Base-by-base conservation (phyloP, 495 filamentous ascomycete genomes). In the Haplographium delicatum region DNA sequence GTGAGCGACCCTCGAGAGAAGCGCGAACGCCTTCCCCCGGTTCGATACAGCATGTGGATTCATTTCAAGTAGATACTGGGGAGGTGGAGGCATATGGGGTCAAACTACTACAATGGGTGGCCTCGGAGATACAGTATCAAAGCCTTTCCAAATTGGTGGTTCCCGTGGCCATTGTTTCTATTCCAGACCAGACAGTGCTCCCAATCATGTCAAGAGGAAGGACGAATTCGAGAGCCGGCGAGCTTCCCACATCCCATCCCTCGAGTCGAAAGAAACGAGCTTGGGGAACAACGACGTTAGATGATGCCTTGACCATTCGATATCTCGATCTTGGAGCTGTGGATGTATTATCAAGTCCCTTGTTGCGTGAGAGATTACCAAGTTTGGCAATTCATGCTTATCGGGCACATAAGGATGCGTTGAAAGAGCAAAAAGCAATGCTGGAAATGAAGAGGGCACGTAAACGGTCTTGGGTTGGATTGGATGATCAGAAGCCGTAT, bases 401-500 rank as follows among this genome's bases (percentile, higher is more conserved):
- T 68, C 80, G 88, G 44, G 81, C 81, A 10, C 84, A 84, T 53
- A 86, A 82, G 61, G 77, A 86, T 48, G 79, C 84, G 18, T 74
- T 77, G 22, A 78, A 75, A 59, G 83, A 88, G 44, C 80, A 87
- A 62, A 78, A 82, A 22, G 74, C 79, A 3, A 76, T 87, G 43
- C 54, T 88, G 11, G 80, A 84, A 19, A 66, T 75, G 44, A 86
- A 80, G 57, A 79, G 81, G 53, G 76, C 78, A 18, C 76, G 91
- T 44, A 94, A 93, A 65, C 80, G 88, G 43, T 95, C 91, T 2
- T 95, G 89, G 90, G 88, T 96, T 33, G 89, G 89, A 23, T 78
- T 91, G n/a, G 77, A 86, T 56, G 83, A 91, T 61, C 78, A 85
- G 60, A 88, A 90, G 61, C 86, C 85, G n/a, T 95, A 88, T 71